These are phyloP conservation scores for Diutina rugosa DNA, from an alignment of 1,139 yeast species.

Conservation along the genomic window DNA sequence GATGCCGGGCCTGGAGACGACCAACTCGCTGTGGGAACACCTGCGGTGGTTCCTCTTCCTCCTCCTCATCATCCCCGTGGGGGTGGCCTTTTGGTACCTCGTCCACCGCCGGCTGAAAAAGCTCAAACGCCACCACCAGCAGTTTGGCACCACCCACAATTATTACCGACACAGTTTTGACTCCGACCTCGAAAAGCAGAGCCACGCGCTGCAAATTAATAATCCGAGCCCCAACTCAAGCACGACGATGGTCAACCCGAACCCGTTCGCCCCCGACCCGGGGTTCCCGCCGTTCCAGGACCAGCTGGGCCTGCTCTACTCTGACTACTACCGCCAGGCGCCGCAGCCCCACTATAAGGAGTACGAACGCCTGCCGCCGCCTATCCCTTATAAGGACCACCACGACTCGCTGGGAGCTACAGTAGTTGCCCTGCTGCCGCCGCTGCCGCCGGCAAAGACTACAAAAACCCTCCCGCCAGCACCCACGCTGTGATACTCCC, in stretches of 20 bases:
- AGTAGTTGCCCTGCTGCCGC: not conserved
- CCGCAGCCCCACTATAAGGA: not conserved
- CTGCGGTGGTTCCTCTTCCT: constrained; percentile 1
- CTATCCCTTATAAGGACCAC: not conserved
- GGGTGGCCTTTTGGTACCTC: not conserved
- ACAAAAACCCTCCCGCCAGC: not conserved
- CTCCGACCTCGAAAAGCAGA: not conserved
- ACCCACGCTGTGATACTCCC: not conserved
- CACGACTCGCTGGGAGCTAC: not conserved
- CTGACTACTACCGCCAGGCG: constrained; percentile 12
- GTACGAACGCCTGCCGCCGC: not conserved
- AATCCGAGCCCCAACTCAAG: too few species aligned
- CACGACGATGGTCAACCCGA: not conserved
- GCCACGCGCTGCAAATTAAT: not conserved
- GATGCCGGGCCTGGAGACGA: constrained; percentile 1
- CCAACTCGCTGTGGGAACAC: not conserved
- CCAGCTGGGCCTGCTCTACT: constrained; percentile 7
- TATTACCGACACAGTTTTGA: not conserved
- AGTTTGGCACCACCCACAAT: not conserved
- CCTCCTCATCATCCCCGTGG: not conserved
- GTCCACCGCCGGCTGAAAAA: not conserved
- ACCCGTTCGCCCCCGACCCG: not conserved
- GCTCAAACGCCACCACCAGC: not conserved
- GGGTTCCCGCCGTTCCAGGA: not conserved
- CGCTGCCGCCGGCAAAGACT: not conserved